phyloP scores from a whole-genome alignment of 2,329 filamentous ascomycete genomes.

The Exophiala sideris region DNA sequence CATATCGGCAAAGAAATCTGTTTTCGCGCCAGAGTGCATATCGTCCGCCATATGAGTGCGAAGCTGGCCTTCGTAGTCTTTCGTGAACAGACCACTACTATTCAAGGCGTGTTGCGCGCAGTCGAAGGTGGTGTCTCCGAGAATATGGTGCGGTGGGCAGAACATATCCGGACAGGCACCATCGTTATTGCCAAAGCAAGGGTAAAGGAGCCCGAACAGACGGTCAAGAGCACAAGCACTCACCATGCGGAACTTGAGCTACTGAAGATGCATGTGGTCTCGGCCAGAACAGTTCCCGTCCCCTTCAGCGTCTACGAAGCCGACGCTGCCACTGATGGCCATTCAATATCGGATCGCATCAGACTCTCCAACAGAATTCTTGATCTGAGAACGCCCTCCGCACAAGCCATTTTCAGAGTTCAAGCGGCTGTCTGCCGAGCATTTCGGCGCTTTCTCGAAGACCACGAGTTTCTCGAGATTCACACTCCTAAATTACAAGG shows the following conservation, averaged over 20 bases:
- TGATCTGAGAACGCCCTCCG: slow-evolving; percentile 69
- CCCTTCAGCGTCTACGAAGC: slow-evolving; percentile 57
- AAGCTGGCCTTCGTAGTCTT: slow-evolving; percentile 74
- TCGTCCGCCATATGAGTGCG: slow-evolving; percentile 54
- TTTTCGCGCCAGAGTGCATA: slow-evolving; percentile 66
- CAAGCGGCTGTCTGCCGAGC: slow-evolving; percentile 69
- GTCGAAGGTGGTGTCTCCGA: slow-evolving; percentile 58
- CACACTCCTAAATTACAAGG: slow-evolving; percentile 81
- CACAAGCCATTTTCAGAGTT: slow-evolving; percentile 74
- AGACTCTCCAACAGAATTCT: slow-evolving; percentile 69
- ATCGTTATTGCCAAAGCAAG: slow-evolving; percentile 67
- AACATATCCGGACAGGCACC: slow-evolving; percentile 68
- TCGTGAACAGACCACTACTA: slow-evolving; percentile 69
- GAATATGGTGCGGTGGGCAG: slow-evolving; percentile 73
- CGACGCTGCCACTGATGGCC: slow-evolving; percentile 46
- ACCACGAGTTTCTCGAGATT: slow-evolving; percentile 74
- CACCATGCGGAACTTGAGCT: slow-evolving; percentile 67
- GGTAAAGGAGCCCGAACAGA: slow-evolving; percentile 61
- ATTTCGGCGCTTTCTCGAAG: slow-evolving; percentile 68
- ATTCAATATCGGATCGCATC: slow-evolving; percentile 60
- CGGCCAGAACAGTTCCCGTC: slow-evolving; percentile 50
- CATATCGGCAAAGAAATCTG: slow-evolving; percentile 52
- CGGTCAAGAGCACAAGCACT: slow-evolving; percentile 66
- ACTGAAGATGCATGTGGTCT: slow-evolving; percentile 54
- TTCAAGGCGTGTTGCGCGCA: slow-evolving; percentile 67